phyloP scores from a whole-genome alignment of 192 early-diverging fungal genomes.

The Linnemannia elongata region DNA sequence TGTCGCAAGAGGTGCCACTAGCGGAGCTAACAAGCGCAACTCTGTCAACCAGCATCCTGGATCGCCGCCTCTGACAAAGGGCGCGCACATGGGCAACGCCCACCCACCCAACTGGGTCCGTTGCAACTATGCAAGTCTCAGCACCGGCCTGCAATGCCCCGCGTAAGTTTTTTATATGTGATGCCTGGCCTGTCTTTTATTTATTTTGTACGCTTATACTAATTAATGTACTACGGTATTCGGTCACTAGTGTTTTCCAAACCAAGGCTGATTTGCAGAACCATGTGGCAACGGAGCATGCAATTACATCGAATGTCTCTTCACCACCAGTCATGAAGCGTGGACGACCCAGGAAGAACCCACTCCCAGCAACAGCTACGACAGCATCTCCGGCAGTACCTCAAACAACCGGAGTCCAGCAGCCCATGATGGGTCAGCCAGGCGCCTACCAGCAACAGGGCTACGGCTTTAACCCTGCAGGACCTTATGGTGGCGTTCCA shows the following conservation, averaged over 20 bases:
- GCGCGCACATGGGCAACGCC: slow-evolving; percentile 1
- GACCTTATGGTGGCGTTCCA: slow-evolving; percentile 16
- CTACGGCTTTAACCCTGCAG: slow-evolving; percentile 38
- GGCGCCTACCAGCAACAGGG: slow-evolving; percentile 30
- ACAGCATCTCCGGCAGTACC: background rate
- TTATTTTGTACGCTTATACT: background rate
- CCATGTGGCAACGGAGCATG: slow-evolving; percentile 46
- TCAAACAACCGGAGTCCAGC: slow-evolving; percentile 13
- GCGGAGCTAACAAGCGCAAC: slow-evolving; percentile 21
- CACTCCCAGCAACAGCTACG: slow-evolving; percentile 13
- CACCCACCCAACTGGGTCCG: slow-evolving; percentile 44
- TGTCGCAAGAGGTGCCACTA: background rate
- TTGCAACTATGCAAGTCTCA: slow-evolving; percentile 50
- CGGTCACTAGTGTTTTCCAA: slow-evolving; percentile 26
- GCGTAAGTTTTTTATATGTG: slow-evolving; percentile 23
- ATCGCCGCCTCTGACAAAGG: slow-evolving; percentile 32
- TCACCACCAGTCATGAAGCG: slow-evolving; percentile 53
- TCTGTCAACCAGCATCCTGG: slow-evolving; percentile 38
- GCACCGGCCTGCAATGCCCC: slow-evolving; percentile 43
- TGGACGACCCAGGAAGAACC: slow-evolving; percentile 47
- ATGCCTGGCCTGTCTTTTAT: background rate
- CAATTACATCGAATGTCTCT: slow-evolving; percentile 29
- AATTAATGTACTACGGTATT: background rate
- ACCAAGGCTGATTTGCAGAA: slow-evolving; percentile 41
- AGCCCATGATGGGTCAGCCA: slow-evolving; percentile 26